Evolutionary conservation across 169 alveolate species (phyloP).

Genomic region (Babesia ovata): DNA sequence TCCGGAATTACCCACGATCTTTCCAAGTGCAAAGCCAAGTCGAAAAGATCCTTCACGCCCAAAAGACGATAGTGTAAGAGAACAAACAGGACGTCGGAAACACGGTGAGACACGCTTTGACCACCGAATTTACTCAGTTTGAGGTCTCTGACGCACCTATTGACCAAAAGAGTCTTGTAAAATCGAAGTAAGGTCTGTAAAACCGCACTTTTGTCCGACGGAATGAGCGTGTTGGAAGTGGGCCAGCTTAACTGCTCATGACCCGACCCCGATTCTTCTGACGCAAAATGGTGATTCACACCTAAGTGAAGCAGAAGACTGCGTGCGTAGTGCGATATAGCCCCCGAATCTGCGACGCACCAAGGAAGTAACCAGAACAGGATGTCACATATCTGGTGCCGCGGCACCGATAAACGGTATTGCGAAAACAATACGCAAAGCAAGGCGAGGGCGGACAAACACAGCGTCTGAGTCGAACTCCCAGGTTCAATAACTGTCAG

Average conservation of each 20-base stretch:
- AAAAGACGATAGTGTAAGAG: background rate
- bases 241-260: background rate
- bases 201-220: background rate
- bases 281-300: background rate
- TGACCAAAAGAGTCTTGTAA: conserved; percentile 26
- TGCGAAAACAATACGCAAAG: conserved; percentile 1
- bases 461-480: background rate
- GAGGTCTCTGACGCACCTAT: conserved; percentile 12
- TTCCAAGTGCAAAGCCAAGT: conserved; percentile 8
- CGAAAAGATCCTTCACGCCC: conserved; percentile 27
- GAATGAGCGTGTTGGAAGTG: background rate
- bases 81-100: conserved; percentile 18
- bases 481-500: background rate
- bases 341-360: conserved; percentile 20
- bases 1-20: background rate
- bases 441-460: background rate
- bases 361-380: conserved; percentile 22
- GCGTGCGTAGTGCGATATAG: background rate
- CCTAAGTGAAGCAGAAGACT: background rate
- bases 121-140: background rate
- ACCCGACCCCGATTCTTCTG: background rate
- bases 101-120: background rate
- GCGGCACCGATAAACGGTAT: conserved; percentile 1
- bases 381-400: conserved; percentile 24
- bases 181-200: conserved; percentile 4